Evolutionary conservation across 805 yeast genomes (phyloP), one percentile per base, ranked within the genome.

Genomic region (Helenozyma rhizophorensis): DNA sequence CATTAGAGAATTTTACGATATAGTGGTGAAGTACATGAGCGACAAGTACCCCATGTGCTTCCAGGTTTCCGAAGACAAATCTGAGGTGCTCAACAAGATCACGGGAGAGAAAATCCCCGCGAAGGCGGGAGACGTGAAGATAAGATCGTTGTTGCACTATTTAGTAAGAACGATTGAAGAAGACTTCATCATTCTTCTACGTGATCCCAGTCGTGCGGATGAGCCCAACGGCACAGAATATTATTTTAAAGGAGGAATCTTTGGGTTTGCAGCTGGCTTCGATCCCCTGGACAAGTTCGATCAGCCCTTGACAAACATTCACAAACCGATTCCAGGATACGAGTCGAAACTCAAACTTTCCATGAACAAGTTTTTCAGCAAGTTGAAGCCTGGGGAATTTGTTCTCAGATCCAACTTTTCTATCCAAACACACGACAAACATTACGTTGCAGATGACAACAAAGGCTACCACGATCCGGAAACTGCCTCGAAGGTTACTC

Each of bases 221-320:
- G 62, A 56, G 29, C 41, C 45, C 6, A 53, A 56, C 26, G 66
- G 65, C 0, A 44, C 52, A 2, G 72, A 66, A 42, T 65, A 65
- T 42, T 59, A 42, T 38, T 65, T 64, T 56, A 66, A 65, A 39
- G 71, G 59, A 1, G 71, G 71, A 0, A 51, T 66, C 1, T 66
- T 65, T 51, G 71, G 66, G 5, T 66, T 66, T 51, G 70, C 72
- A 1, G 68, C 68, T 14, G 72, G 72, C 0, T 66, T 66, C 33
- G 53, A 63, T 32, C 72, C 72, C 1, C 21, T 19, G 9, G 63
- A 60, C 28, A 50, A 65, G 12, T 57, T 66, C 43, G 54, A 65
- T 34, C 53, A 44, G 18, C 71, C 71, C 1, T 49, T 66, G 22
- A 52, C 65, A 8, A 47, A 51, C 24, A 51, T 66, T 13, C 72